phyloP scores from a whole-genome alignment of 192 early-diverging fungal species.

The Backusella tuberculispora region DNA sequence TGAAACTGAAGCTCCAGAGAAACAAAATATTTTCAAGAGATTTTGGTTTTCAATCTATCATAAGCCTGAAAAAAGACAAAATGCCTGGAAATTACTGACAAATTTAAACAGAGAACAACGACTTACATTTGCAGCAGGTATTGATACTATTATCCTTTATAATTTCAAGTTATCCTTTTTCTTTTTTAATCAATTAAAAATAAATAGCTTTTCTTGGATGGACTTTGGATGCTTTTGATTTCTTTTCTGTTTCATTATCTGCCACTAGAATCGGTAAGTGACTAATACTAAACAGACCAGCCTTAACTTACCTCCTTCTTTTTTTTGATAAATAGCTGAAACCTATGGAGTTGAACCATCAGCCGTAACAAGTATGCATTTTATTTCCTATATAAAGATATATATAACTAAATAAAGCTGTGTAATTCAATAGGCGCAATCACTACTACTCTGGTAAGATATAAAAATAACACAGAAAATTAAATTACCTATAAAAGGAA shows the following conservation, averaged over 20 bases:
- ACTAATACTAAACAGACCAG: background rate
- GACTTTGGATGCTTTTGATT: conserved; percentile 76
- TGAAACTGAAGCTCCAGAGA: background rate
- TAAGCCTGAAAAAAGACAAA: conserved; percentile 33
- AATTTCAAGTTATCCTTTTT: background rate
- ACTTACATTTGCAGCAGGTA: conserved; percentile 38
- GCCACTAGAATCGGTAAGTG: conserved; percentile 51
- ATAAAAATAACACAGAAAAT: background rate
- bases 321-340: conserved; percentile 35
- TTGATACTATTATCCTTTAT: background rate
- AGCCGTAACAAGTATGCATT: conserved; percentile 51
- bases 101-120: conserved; percentile 27
- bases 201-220: conserved; percentile 64
- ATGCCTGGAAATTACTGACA: conserved; percentile 34
- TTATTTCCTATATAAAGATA: background rate
- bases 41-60: conserved; percentile 24
- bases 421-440: conserved; percentile 49
- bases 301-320: background rate
- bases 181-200: background rate
- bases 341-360: conserved; percentile 59
- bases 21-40: background rate
- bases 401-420: background rate
- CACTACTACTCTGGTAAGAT: conserved; percentile 59
- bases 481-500: background rate
- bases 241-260: conserved; percentile 64